phyloP scores from a whole-genome alignment of 176 grass and related monocot species.

The Musa itinerans region DNA sequence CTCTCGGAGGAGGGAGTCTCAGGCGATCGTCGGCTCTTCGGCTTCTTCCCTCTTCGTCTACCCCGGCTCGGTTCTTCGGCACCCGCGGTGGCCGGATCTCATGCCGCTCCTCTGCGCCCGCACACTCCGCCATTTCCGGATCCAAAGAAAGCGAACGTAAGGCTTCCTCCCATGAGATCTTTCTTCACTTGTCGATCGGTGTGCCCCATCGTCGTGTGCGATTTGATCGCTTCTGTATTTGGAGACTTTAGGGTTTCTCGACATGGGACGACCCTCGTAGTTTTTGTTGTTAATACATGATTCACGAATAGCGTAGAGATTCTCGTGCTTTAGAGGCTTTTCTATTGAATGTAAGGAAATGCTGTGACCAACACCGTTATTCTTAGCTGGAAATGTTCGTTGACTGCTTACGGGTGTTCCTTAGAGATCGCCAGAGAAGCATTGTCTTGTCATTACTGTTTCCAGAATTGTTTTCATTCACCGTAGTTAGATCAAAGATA shows the following conservation, averaged over 20 bases:
- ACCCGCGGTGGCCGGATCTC: slow-evolving; percentile 14
- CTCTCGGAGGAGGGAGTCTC: neutral
- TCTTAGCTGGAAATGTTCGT: no score
- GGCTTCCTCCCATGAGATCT: neutral
- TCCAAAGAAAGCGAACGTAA: slow-evolving; percentile 11
- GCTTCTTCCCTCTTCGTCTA: neutral
- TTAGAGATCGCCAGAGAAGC: no score
- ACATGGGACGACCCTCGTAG: neutral
- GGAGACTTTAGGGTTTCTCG: neutral
- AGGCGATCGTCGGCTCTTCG: neutral
- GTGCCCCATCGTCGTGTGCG: neutral
- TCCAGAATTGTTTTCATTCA: no score
- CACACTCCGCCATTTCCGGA: slow-evolving; percentile 1
- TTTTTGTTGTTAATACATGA: no score
- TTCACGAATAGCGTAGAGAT: no score
- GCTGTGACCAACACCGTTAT: no score
- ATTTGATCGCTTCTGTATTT: neutral
- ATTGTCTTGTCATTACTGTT: no score
- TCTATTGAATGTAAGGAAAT: no score
- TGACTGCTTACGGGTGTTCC: no score
- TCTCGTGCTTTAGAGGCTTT: no score
- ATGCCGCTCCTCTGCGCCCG: slow-evolving; percentile 14
- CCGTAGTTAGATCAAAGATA: no score
- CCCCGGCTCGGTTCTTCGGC: neutral
- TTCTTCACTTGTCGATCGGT: slow-evolving; percentile 3